Percentiles rank a stretch among this genome's conserved stretches.
Conservation (phyloP, 805 yeast genomes). For the Barnettozyma salicaria region DNA sequence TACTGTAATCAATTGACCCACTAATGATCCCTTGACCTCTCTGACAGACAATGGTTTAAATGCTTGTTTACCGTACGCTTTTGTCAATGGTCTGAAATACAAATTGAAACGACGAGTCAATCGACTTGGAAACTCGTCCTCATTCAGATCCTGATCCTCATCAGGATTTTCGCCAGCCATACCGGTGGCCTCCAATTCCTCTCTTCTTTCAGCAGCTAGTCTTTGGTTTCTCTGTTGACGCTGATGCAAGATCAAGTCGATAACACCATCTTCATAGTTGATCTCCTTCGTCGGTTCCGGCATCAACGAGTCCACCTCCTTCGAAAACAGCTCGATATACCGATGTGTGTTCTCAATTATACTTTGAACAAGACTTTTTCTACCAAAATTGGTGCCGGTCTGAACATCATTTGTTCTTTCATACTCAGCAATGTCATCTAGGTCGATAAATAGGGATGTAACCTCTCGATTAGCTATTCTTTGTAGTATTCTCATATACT, state of each 20-base stretch:
- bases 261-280: conserved; percentile 77
- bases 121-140: conserved; percentile 68
- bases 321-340: conserved; percentile 70
- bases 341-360: conserved; percentile 72
- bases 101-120: conserved; percentile 81
- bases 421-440: conserved; percentile 76
- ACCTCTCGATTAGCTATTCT: conserved; percentile 78
- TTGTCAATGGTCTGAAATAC: conserved; percentile 77
- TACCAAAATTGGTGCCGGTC: conserved; percentile 20
- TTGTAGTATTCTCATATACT: conserved; percentile 72
- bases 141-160: conserved; percentile 27
- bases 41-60: conserved; percentile 75
- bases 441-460: conserved; percentile 61
- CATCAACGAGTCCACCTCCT: conserved; percentile 71
- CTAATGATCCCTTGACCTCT: conserved; percentile 73
- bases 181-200: conserved; percentile 46
- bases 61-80: conserved; percentile 23
- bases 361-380: conserved; percentile 44
- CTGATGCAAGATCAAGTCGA: conserved; percentile 90
- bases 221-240: conserved; percentile 78
- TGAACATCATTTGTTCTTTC: conserved; percentile 41
- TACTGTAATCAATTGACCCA: conserved; percentile 85
- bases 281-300: conserved; percentile 84
- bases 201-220: conserved; percentile 58
- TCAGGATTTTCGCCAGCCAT: conserved; percentile 24